Base-by-base conservation (phyloP, 169 alveolate genomes). In the Plasmodium vinckei region DNA sequence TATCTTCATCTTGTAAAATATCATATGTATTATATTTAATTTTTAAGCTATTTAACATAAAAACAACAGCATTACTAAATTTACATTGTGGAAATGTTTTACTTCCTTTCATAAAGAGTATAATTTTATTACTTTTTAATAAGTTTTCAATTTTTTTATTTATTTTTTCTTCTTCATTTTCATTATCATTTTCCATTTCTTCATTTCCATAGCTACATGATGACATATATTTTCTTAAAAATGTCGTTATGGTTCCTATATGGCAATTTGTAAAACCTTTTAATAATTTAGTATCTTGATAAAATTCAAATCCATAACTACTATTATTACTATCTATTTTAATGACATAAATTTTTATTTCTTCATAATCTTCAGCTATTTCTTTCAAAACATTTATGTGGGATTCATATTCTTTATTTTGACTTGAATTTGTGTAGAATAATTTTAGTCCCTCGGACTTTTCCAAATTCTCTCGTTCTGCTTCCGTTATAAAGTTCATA, bases 101-200 rank as follows among this genome's bases (percentile, higher is more conserved):
- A 33, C 91, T 94, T 13, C 97, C 97, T 79, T 95, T 95, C 94
- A 95, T 94, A 88, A 95, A 95, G 5, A 94, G 73, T 25, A 94
- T 56, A 15, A 94, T 92, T 19, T 87, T 93, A 42, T 94, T 60
- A 57, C 73, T 91, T 47, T 79, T 61, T 49, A 94, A 60, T 44
- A 94, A 54, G 10, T 87, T n/a, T 15, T 92, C 91, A 12, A 84
- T 84, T 46, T 42, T 44, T 70, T 84, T 23, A 33, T 44, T 44
- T 13, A 51, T 59, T 25, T 60, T 23, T 9, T 54, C 21, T 19
- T 57, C 47, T 9, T 21, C 63, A 56, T 49, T 27, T 47, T 84
- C 73, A 0, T 69, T 27, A 84, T 27, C 72, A 25, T 53, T 51
- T 23, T 3, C 19, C n/a, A 56, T 59, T 13, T 42, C 42, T 5